These are phyloP conservation scores for Avena insularis DNA, from an alignment of 176 grass and related monocot species.

Conservation along the genomic window DNA sequence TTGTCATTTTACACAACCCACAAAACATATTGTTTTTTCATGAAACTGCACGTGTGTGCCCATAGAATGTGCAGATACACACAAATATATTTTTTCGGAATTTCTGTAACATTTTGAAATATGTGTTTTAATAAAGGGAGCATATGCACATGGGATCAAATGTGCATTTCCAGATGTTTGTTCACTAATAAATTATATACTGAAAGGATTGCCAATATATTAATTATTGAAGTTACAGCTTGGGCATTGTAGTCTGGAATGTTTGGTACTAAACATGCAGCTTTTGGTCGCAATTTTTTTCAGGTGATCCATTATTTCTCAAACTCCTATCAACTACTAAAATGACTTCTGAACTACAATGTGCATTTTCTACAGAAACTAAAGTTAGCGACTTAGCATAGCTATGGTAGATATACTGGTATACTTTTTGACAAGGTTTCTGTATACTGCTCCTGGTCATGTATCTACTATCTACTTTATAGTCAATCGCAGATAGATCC, in stretches of 20 bases:
- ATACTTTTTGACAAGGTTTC: conserved; percentile 13
- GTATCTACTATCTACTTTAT: neutral
- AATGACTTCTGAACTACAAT: neutral
- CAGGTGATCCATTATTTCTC: neutral
- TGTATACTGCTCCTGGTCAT: neutral
- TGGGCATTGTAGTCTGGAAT: conserved; percentile 3
- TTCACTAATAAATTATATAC: neutral
- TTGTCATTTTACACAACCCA: no score
- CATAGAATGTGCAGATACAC: no score
- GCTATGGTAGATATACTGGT: neutral
- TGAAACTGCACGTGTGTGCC: no score
- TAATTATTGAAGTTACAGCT: conserved; percentile 3
- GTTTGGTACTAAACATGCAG: conserved; percentile 10
- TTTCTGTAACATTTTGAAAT: no score
- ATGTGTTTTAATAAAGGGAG: no score
- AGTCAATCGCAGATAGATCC: conserved; percentile 7
- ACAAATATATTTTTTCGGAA: no score
- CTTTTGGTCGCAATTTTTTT: neutral
- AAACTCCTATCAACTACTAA: neutral
- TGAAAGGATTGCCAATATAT: neutral
- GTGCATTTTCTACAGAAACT: neutral
- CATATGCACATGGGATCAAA: no score
- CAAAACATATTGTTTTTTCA: no score
- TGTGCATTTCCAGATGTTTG: neutral
- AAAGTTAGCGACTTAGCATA: neutral